phyloP scores from a whole-genome alignment of 306 rosid species.

The Cicer pinnatifidum region DNA sequence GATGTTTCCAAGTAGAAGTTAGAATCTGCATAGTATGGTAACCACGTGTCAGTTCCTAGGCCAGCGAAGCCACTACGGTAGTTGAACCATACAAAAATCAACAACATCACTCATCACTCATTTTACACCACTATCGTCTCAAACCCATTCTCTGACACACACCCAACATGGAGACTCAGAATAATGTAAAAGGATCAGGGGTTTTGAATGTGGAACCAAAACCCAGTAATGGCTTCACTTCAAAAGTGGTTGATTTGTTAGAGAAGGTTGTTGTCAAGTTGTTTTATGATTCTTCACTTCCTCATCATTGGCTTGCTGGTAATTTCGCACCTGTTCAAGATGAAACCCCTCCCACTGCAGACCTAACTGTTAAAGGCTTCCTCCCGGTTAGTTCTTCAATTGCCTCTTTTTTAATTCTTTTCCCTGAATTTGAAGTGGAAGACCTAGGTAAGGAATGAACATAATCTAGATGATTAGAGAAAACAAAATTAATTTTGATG shows the following conservation, averaged over 20 bases:
- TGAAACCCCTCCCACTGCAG: slow-evolving; percentile 81
- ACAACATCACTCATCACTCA: not conserved
- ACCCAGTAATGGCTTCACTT: slow-evolving; percentile 67
- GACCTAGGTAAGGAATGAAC: not conserved
- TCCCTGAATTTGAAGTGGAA: slow-evolving; percentile 20
- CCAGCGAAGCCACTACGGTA: slow-evolving; percentile 5
- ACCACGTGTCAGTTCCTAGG: slow-evolving; percentile 40
- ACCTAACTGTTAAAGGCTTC: slow-evolving; percentile 66
- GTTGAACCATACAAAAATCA: slow-evolving; percentile 6
- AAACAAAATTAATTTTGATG: not conserved
- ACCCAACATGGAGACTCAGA: slow-evolving; percentile 43
- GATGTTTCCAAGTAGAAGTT: not conserved
- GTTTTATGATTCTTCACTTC: slow-evolving; percentile 63
- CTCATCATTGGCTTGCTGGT: slow-evolving; percentile 75
- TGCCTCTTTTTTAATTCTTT: not conserved
- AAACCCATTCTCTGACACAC: not conserved
- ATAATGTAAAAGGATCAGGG: slow-evolving; percentile 25
- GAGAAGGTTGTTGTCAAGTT: slow-evolving; percentile 79
- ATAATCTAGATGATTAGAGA: slow-evolving; percentile 17
- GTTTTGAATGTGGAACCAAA: slow-evolving; percentile 67
- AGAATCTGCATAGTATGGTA: not conserved
- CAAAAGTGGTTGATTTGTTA: slow-evolving; percentile 62
- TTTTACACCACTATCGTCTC: not conserved
- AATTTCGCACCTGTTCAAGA: slow-evolving; percentile 76
- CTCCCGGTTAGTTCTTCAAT: slow-evolving; percentile 72